A percentile compares a stretch with the other conserved stretches of the same genome.
Conservation (phyloP, 2,329 filamentous ascomycete species). For the Pseudocercospora ulei region DNA sequence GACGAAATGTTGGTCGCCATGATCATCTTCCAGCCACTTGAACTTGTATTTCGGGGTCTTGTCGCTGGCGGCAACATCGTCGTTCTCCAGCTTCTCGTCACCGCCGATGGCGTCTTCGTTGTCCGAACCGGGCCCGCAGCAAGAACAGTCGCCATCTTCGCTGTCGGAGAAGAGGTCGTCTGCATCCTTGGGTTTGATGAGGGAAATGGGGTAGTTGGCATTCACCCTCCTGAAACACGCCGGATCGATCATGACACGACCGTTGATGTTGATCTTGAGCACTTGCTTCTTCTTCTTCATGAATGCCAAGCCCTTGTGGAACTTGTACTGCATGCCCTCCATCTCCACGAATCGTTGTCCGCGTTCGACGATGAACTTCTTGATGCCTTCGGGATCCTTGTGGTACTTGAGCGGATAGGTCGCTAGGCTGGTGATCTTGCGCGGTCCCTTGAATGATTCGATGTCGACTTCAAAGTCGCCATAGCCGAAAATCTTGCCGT, state of each 20-base stretch:
- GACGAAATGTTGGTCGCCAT: slow-evolving; percentile 44
- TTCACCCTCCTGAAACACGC: slow-evolving; percentile 73
- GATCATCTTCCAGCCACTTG: slow-evolving; percentile 42
- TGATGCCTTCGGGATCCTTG: slow-evolving; percentile 57
- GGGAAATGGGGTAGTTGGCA: slow-evolving; percentile 71
- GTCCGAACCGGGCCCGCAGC: slow-evolving; percentile 35
- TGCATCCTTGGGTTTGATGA: slow-evolving; percentile 57
- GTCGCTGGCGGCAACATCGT: slow-evolving; percentile 44
- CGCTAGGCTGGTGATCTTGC: slow-evolving; percentile 68
- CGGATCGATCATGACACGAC: slow-evolving; percentile 79
- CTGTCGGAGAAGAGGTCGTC: slow-evolving; percentile 44
- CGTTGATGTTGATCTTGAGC: slow-evolving; percentile 73
- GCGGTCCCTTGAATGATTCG: slow-evolving; percentile 64
- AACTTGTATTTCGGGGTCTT: slow-evolving; percentile 34
- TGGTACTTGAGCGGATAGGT: slow-evolving; percentile 75
- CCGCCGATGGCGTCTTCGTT: slow-evolving; percentile 39
- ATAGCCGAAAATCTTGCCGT: slow-evolving; percentile 75
- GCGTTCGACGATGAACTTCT: slow-evolving; percentile 60
- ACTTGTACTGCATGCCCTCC: slow-evolving; percentile 73
- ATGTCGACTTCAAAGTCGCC: slow-evolving; percentile 62
- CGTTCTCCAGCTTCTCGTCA: slow-evolving; percentile 42
- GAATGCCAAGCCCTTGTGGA: slow-evolving; percentile 75
- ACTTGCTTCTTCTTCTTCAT: slow-evolving; percentile 67
- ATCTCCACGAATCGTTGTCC: slow-evolving; percentile 76
- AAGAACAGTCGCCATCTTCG: slow-evolving; percentile 40